phyloP scores from a whole-genome alignment of 2,329 filamentous ascomycete species.

The Xylariaceae sp. region DNA sequence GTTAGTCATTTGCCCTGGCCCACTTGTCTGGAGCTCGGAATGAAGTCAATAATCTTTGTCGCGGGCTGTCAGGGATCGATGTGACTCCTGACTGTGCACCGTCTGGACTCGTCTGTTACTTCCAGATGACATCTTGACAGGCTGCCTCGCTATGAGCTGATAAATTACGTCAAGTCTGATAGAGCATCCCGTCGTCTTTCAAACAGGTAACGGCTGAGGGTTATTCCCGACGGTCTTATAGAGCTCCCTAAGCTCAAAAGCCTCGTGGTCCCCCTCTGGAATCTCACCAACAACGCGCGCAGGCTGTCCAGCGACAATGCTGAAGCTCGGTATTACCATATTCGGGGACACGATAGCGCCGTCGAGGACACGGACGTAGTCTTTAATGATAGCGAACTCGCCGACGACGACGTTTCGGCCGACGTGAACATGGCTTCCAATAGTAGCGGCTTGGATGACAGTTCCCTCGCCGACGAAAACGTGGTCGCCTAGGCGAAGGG shows the following conservation, averaged over 20 bases:
- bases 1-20: too few species aligned
- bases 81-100: too few species aligned
- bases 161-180: background rate
- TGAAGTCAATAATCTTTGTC: too few species aligned
- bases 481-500: slow-evolving; percentile 88
- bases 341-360: slow-evolving; percentile 76
- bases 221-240: slow-evolving; percentile 61
- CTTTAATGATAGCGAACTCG: slow-evolving; percentile 87
- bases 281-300: slow-evolving; percentile 77
- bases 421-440: slow-evolving; percentile 83
- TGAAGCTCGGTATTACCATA: slow-evolving; percentile 91
- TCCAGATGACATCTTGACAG: too few species aligned
- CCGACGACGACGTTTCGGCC: slow-evolving; percentile 71
- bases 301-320: slow-evolving; percentile 78
- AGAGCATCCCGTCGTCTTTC: slow-evolving; percentile 19
- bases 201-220: slow-evolving; percentile 35
- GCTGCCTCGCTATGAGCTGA: background rate
- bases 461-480: slow-evolving; percentile 76
- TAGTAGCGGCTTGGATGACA: slow-evolving; percentile 74
- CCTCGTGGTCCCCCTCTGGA: slow-evolving; percentile 61
- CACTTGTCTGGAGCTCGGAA: too few species aligned
- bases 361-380: slow-evolving; percentile 83
- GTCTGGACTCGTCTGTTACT: too few species aligned
- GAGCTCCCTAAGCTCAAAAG: slow-evolving; percentile 58
- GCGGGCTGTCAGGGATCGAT: too few species aligned